These are phyloP conservation scores for Mycena chlorophos DNA, from an alignment of 768 basidiomycete species.

Conservation along the genomic window DNA sequence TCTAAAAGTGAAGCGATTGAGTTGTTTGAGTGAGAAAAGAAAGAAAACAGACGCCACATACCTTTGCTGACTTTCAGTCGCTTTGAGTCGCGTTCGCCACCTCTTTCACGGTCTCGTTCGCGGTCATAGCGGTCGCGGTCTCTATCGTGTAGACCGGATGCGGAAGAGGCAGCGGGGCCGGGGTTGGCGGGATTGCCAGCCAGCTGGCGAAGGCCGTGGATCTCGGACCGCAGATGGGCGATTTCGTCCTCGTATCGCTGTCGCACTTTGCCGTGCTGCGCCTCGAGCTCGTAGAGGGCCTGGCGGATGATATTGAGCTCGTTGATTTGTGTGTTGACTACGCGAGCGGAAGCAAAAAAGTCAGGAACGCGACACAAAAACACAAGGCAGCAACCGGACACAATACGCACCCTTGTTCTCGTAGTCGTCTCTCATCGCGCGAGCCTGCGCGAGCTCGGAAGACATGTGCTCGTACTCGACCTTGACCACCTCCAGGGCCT, in stretches of 20 bases:
- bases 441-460: slow-evolving; percentile 63
- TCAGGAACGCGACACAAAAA: too few relatives aligned
- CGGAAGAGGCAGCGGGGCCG: slow-evolving; percentile 6
- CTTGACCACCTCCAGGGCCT: slow-evolving; percentile 78
- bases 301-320: slow-evolving; percentile 90
- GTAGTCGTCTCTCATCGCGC: slow-evolving; percentile 84
- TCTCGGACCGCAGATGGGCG: slow-evolving; percentile 65
- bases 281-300: slow-evolving; percentile 88
- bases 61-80: slow-evolving; percentile 53
- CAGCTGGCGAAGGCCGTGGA: slow-evolving; percentile 50
- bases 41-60: not conserved
- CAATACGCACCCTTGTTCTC: slow-evolving; percentile 76
- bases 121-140: slow-evolving; percentile 38
- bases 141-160: slow-evolving; percentile 20
- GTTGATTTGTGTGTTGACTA: slow-evolving; percentile 83
- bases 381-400: not conserved
- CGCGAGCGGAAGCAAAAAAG: too few relatives aligned
- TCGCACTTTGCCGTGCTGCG: slow-evolving; percentile 82
- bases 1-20: slow-evolving; percentile 21
- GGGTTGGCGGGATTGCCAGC: slow-evolving; percentile 17
- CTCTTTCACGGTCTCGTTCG: slow-evolving; percentile 44
- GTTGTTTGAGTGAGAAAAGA: not conserved
- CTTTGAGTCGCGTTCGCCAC: slow-evolving; percentile 57
- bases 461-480: slow-evolving; percentile 81
- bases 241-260: slow-evolving; percentile 88